Evolutionary conservation across 768 basidiomycete genomes (phyloP), one percentile per base, ranked within the genome.

Genomic region (Trichaptum fuscoviolaceum): DNA sequence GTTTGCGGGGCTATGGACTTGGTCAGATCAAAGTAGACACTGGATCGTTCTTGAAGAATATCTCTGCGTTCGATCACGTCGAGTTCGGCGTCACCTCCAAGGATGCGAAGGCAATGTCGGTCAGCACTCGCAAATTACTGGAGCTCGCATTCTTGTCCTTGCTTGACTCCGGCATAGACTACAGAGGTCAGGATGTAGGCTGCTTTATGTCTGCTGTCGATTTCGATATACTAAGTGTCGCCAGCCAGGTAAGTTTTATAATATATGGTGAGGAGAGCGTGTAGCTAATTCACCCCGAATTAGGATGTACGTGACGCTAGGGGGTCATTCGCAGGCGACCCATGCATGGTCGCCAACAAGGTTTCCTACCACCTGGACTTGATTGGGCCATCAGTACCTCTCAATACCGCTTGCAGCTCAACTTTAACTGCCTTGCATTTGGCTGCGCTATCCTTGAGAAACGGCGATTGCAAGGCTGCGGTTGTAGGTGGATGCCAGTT

Each of bases 361-460:
- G 72, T 82, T 36, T 76, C 76, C 20, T 79, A 75, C 67, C 72
- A 72, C 0, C 72, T 78, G 57, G 77, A 80, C 63, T 66, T 79
- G n/a, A 75, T 72, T 0, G 84, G 84, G 12, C 85, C 84, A 20
- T 85, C 84, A 6, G 66, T 85, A 35, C 80, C 83, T 5, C 69
- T 80, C 0, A 84, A 85, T 67, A 84, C 82, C 0, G 82, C 82
- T 0, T 85, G 84, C 69, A 84, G 81, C 52, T 84, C 83, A 23
- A 77, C 76, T 17, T 71, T 81, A 20, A 79, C 76, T 7, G 82
- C 81, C 1, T 73, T 82, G 61, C 84, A 85, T 71, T 76, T 85
- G 20, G 84, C 81, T 1, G 75, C 83, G 1, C 79, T 80, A 34
- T 78, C 81, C 0, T 72, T 85, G 6, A 73, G 73, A 26, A 73